Percentiles rank a stretch among this genome's conserved stretches.
Conservation (phyloP, 208 protist genomes). For the Leishmania tarentolae region DNA sequence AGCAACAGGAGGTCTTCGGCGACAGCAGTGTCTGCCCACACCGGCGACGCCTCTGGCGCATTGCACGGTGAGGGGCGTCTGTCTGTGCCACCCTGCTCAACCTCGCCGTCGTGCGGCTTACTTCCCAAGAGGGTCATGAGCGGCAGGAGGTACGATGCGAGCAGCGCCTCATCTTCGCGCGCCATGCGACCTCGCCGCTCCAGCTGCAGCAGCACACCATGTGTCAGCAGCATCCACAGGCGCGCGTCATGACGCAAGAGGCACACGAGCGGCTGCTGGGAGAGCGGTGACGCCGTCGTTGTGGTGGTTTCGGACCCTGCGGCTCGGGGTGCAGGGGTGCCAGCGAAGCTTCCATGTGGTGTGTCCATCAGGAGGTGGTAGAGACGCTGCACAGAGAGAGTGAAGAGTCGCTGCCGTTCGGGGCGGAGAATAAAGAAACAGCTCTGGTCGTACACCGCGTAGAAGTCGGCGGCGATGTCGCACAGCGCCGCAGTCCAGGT, state of each 20-base stretch:
- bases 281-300: background rate
- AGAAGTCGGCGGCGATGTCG: constrained; percentile 41
- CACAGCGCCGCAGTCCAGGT: background rate
- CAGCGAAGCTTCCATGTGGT: background rate
- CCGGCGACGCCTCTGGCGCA: background rate
- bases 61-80: background rate
- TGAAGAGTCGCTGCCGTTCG: constrained; percentile 54
- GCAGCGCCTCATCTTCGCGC: constrained; percentile 33
- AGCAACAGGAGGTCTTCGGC: constrained; percentile 22
- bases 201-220: constrained; percentile 41
- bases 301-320: constrained; percentile 21
- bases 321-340: constrained; percentile 34
- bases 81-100: background rate
- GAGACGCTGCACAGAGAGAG: constrained; percentile 30
- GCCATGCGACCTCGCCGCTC: constrained; percentile 41
- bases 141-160: constrained; percentile 35
- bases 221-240: constrained; percentile 43
- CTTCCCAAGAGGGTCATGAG: constrained; percentile 16
- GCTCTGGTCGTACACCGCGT: constrained; percentile 52
- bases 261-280: background rate
- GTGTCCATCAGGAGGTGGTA: constrained; percentile 24
- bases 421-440: constrained; percentile 63
- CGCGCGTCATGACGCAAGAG: constrained; percentile 33
- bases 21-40: constrained; percentile 8
- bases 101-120: background rate